Evolutionary conservation across 2,329 filamentous ascomycete genomes (phyloP).

Genomic region (Eurotiales sp.): DNA sequence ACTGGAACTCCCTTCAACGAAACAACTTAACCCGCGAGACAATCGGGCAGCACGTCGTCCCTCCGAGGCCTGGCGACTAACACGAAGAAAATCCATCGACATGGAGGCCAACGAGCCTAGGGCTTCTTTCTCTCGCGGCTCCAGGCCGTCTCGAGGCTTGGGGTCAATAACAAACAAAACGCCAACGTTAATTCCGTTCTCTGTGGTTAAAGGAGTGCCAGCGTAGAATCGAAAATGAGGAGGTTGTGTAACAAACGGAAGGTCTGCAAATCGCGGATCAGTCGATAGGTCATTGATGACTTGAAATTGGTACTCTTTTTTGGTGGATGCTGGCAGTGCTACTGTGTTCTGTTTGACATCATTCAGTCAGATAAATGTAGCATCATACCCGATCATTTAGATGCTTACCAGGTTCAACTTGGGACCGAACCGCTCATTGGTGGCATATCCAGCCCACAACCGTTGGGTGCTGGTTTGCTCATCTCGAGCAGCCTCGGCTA

Average conservation of each 20-base stretch:
- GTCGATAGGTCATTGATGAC: conserved; percentile 38
- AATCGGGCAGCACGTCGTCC: conserved; percentile 52
- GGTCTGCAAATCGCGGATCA: conserved; percentile 36
- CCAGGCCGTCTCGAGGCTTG: conserved; percentile 49
- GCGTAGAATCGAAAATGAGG: conserved; percentile 50
- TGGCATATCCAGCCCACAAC: conserved; percentile 30
- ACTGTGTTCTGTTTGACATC: conserved; percentile 28
- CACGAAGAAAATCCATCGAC: conserved; percentile 59
- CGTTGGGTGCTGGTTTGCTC: conserved; percentile 29
- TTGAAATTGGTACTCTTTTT: conserved; percentile 26
- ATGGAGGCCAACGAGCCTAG: conserved; percentile 55
- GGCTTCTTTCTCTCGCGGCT: conserved; percentile 39
- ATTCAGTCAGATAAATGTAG: too few relatives aligned
- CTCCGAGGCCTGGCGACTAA: conserved; percentile 50
- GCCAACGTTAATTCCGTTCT: conserved; percentile 56
- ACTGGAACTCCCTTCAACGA: conserved; percentile 50
- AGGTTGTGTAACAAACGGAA: conserved; percentile 31
- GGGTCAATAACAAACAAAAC: conserved; percentile 59
- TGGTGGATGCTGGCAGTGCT: conserved; percentile 27
- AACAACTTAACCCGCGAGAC: conserved; percentile 53
- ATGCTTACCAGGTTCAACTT: conserved; percentile 32
- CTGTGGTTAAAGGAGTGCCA: conserved; percentile 59
- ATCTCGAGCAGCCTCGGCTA: conserved; percentile 48
- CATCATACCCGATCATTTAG: neutral
- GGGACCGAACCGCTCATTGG: conserved; percentile 27